Base-by-base conservation (phyloP, 768 basidiomycete species). In the Scleroderma citrinum region DNA sequence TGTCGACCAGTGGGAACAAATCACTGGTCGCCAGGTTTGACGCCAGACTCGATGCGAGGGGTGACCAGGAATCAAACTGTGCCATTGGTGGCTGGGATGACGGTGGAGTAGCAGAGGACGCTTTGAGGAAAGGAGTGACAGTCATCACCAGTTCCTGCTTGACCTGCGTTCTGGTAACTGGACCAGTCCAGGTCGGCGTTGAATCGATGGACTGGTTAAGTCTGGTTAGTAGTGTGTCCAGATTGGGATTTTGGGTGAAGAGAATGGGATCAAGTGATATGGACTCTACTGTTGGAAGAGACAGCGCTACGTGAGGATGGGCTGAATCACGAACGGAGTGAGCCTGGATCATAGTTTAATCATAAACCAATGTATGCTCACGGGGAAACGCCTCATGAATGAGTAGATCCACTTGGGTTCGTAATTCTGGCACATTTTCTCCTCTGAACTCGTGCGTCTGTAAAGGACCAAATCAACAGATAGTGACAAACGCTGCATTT, bases 1-100 rank as follows among this genome's bases (percentile, higher is more conserved):
- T 72, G 59, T 95, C 92, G 11, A 83, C 76, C 5, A 93, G 61
- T 1, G 92, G 92, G 70, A 94, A 95, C 26, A 91, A 71, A 34
- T 78, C 70, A 8, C 74, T 71, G 0, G 72, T 47, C 0, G 78
- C 73, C 1, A 93, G 76, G 3, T 67, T 69, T 11, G 62, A 49
- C 0, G 63, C 60, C 2, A 91, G 65, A 1, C 65, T 58, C 5
- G 55, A 58, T 3, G 81, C 81, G 3, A 71, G 69, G 12, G 71
- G 66, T 1, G 74, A 62, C 81, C 81, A 87, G 2, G 66, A 58
- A 8, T 62, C 61, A n/a, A 82, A 67, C 5, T 75, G 56, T 1
- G 65, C 59, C 0, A 74, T 54, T 16, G 13, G 71, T 63, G 2
- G 71, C 71, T 46, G 54, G 16, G 49, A 53, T 2, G 56, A 50